Conservation (phyloP, 1,139 yeast genomes). For the Yamadazyma triangularis region DNA sequence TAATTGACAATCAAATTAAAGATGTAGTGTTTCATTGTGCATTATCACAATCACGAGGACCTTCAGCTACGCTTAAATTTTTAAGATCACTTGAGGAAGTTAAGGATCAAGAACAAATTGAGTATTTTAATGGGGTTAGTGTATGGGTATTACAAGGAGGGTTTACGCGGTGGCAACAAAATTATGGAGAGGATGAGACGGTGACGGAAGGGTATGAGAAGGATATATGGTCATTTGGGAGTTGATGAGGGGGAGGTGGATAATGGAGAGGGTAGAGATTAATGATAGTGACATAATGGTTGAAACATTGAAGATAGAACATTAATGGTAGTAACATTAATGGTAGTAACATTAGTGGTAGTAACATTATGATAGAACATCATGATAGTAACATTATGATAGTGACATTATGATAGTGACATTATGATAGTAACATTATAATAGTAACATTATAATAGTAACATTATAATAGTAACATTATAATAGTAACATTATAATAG, state of each 20-base stretch:
- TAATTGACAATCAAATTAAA: slow-evolving; percentile 29
- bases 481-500: too few species aligned
- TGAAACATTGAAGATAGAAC: too few species aligned
- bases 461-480: too few species aligned
- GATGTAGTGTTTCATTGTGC: slow-evolving; percentile 88
- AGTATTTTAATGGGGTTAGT: slow-evolving; percentile 33
- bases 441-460: too few species aligned
- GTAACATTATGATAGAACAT: too few species aligned
- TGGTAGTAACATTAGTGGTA: too few species aligned
- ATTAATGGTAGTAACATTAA: too few species aligned
- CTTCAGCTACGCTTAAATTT: slow-evolving; percentile 71
- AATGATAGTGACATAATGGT: too few species aligned
- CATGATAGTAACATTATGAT: too few species aligned
- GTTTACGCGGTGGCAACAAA: slow-evolving; percentile 75
- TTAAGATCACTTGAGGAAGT: slow-evolving; percentile 47
- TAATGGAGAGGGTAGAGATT: too few species aligned
- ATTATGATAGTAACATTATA: too few species aligned
- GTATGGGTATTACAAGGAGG: slow-evolving; percentile 83
- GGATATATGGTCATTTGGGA: slow-evolving; percentile 46
- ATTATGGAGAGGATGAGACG: slow-evolving; percentile 59
- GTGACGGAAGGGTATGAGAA: slow-evolving; percentile 67
- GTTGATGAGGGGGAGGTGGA: not conserved
- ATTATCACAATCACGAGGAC: slow-evolving; percentile 86
- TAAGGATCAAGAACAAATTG: slow-evolving; percentile 19
- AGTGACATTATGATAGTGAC: too few species aligned